phyloP scores from a whole-genome alignment of 805 yeast species.

The Ogataea haglerorum region DNA sequence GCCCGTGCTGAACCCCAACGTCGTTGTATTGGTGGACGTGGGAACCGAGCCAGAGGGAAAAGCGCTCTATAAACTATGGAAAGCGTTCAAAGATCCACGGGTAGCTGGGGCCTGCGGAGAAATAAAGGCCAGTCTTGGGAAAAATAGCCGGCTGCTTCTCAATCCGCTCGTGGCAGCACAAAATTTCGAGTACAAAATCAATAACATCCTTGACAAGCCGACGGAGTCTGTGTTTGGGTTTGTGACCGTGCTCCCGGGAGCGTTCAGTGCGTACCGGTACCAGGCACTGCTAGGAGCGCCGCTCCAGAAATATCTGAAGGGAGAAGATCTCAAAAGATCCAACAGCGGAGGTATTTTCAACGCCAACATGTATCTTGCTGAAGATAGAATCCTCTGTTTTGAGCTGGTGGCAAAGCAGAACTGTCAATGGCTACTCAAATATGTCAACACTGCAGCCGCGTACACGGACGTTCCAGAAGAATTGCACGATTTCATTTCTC shows the following conservation, averaged over 20 bases:
- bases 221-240: slow-evolving; percentile 94
- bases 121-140: slow-evolving; percentile 80
- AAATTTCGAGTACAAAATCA: slow-evolving; percentile 94
- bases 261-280: slow-evolving; percentile 91
- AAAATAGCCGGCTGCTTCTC: slow-evolving; percentile 41
- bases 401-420: slow-evolving; percentile 85
- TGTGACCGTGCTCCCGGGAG: slow-evolving; percentile 93
- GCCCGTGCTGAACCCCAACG: slow-evolving; percentile 74
- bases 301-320: slow-evolving; percentile 83
- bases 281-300: slow-evolving; percentile 83
- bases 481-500: slow-evolving; percentile 81
- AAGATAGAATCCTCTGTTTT: slow-evolving; percentile 92
- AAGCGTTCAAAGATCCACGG: slow-evolving; percentile 68
- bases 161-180: slow-evolving; percentile 96
- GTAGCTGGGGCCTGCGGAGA: slow-evolving; percentile 99
- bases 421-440: slow-evolving; percentile 73
- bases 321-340: slow-evolving; percentile 71
- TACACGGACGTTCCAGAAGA: slow-evolving; percentile 94
- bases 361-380: slow-evolving; percentile 95
- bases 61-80: slow-evolving; percentile 87
- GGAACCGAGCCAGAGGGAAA: slow-evolving; percentile 89
- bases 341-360: slow-evolving; percentile 78
- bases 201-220: slow-evolving; percentile 92
- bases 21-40: slow-evolving; percentile 83
- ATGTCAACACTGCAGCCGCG: slow-evolving; percentile 85